Conservation (phyloP, 257 asterid species). For the Gentiana macrophylla region DNA sequence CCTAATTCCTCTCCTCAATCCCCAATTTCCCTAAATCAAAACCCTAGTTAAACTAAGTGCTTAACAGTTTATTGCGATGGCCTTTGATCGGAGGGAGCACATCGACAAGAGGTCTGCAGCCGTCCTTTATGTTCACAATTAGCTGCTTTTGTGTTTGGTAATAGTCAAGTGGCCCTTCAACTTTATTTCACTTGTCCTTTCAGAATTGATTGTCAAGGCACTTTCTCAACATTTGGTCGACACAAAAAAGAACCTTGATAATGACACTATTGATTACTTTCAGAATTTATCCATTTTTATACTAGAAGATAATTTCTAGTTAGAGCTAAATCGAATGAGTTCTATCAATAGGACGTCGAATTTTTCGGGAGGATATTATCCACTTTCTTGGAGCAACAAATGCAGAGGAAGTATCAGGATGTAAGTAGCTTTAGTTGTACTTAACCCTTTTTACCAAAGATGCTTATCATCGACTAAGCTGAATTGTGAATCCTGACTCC, state of each 20-base stretch:
- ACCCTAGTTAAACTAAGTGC: too few species aligned
- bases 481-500: too few species aligned
- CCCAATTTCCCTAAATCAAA: too few species aligned
- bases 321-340: neutral
- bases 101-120: too few species aligned
- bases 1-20: too few species aligned
- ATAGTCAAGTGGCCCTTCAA: neutral
- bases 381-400: conserved; percentile 56
- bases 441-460: too few species aligned
- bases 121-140: neutral
- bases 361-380: conserved; percentile 40
- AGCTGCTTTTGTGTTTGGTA: neutral
- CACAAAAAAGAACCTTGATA: conserved; percentile 64
- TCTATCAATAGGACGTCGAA: conserved; percentile 36
- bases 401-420: conserved; percentile 40
- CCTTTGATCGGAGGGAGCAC: too few species aligned
- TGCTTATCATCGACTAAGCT: too few species aligned
- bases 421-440: conserved; percentile 23
- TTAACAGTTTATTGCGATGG: too few species aligned
- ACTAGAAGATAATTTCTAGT: conserved; percentile 1
- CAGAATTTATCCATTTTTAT: neutral
- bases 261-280: conserved; percentile 34
- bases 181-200: neutral
- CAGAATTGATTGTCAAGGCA: conserved; percentile 53
- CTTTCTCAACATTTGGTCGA: conserved; percentile 56